Percentiles rank a stretch among this genome's conserved stretches.
Evolutionary conservation across 805 yeast genomes (phyloP).

Genomic region (Yarrowia sp.): DNA sequence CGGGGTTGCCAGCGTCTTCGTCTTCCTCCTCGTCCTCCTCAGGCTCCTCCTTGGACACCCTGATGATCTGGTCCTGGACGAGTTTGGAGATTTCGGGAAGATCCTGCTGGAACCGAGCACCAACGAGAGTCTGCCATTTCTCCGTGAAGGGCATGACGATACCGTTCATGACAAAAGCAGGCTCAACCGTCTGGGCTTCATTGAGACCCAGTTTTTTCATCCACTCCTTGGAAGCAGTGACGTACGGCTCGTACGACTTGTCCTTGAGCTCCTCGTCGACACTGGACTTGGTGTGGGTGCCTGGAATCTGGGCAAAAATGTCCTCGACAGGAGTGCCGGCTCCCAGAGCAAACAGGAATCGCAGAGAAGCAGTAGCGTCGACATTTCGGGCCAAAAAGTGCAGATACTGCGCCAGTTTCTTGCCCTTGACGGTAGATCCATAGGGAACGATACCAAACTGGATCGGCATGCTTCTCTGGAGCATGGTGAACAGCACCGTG

Average conservation of each 20-base stretch:
- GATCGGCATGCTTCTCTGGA: constrained; percentile 67
- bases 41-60: constrained; percentile 58
- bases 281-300: background rate
- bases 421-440: constrained; percentile 44
- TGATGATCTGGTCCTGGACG: constrained; percentile 3
- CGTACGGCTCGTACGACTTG: constrained; percentile 9
- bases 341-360: constrained; percentile 19
- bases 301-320: constrained; percentile 3
- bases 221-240: constrained; percentile 46
- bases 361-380: constrained; percentile 5
- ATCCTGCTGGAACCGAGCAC: constrained; percentile 35
- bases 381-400: constrained; percentile 39
- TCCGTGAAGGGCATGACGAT: constrained; percentile 41
- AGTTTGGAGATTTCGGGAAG: constrained; percentile 1
- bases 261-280: constrained; percentile 28
- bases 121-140: constrained; percentile 40
- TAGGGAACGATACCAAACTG: constrained; percentile 85
- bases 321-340: constrained; percentile 23
- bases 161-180: constrained; percentile 76
- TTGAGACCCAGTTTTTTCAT: constrained; percentile 38
- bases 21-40: constrained; percentile 40
- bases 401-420: constrained; percentile 41
- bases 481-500: constrained; percentile 46
- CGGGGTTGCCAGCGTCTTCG: constrained; percentile 24
- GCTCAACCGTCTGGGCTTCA: constrained; percentile 51